A percentile compares a stretch with the other conserved stretches of the same genome.
Conservation (phyloP, 1,139 yeast genomes). For the Hansenula sp. region DNA sequence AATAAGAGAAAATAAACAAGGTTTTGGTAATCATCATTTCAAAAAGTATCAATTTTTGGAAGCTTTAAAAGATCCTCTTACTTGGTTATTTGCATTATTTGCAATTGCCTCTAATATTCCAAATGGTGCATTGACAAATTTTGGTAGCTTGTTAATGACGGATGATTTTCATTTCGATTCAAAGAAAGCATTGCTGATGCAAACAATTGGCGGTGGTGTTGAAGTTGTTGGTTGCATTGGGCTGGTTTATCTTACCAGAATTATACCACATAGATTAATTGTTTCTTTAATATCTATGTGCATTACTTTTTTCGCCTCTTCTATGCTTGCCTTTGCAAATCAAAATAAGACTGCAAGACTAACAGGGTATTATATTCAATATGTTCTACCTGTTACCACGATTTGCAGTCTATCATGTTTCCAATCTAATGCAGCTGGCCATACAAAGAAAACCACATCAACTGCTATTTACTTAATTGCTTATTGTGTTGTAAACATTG, state of each 20-base stretch:
- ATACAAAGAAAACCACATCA: conserved; percentile 48
- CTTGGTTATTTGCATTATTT: conserved; percentile 40
- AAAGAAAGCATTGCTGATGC: conserved; percentile 34
- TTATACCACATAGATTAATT: too few species aligned
- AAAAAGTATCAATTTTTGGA: conserved; percentile 48
- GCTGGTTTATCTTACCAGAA: too few species aligned
- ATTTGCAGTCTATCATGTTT: conserved; percentile 27
- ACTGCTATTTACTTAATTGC: conserved; percentile 41
- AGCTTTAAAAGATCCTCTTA: conserved; percentile 37
- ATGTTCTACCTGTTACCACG: too few species aligned
- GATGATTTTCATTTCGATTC: conserved; percentile 32
- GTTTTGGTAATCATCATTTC: conserved; percentile 50
- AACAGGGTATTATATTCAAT: too few species aligned
- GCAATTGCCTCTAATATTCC: conserved; percentile 33
- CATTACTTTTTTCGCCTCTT: too few species aligned
- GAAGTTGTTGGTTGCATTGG: conserved; percentile 14
- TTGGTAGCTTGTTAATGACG: conserved; percentile 29
- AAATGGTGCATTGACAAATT: conserved; percentile 36
- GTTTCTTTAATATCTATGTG: too few species aligned
- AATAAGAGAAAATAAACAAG: conserved; percentile 42
- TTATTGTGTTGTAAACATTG: conserved; percentile 52
- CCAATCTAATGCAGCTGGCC: conserved; percentile 53
- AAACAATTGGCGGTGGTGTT: conserved; percentile 36
- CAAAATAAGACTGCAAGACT: too few species aligned
- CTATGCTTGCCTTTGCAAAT: too few species aligned